A percentile compares a stretch with the other conserved stretches of the same genome.
Conservation (phyloP, 2,329 filamentous ascomycete genomes). For the Juglanconis sp. region DNA sequence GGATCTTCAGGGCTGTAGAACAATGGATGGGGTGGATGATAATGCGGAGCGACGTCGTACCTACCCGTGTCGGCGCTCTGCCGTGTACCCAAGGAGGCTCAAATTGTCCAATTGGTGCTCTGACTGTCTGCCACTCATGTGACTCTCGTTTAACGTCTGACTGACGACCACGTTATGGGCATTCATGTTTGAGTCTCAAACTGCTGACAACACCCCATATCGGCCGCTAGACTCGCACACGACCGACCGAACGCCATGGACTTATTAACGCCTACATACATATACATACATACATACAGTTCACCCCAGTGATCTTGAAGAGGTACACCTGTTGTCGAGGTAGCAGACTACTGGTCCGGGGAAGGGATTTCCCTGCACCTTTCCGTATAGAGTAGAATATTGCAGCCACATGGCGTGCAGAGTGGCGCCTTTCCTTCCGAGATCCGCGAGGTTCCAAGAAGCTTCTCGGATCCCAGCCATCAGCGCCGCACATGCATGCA, state of each 20-base stretch:
- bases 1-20: neutral
- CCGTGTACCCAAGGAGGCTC: constrained; percentile 17
- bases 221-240: too few relatives aligned
- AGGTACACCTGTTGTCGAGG: neutral
- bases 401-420: neutral
- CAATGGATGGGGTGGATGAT: neutral
- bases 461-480: neutral
- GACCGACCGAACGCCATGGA: too few relatives aligned
- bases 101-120: neutral
- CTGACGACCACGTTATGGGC: neutral
- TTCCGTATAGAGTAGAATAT: neutral
- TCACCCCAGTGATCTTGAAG: neutral
- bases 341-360: neutral
- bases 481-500: neutral
- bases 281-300: neutral
- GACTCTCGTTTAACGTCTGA: constrained; percentile 5
- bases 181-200: constrained; percentile 1
- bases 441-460: neutral
- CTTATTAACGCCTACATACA: too few relatives aligned
- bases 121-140: neutral
- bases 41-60: constrained; percentile 11
- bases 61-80: constrained; percentile 1
- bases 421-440: neutral
- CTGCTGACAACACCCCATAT: neutral
- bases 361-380: neutral